Percentiles rank a stretch among this genome's conserved stretches.
Evolutionary conservation across 257 asterid genomes (phyloP).

Genomic region (Vinca minor): DNA sequence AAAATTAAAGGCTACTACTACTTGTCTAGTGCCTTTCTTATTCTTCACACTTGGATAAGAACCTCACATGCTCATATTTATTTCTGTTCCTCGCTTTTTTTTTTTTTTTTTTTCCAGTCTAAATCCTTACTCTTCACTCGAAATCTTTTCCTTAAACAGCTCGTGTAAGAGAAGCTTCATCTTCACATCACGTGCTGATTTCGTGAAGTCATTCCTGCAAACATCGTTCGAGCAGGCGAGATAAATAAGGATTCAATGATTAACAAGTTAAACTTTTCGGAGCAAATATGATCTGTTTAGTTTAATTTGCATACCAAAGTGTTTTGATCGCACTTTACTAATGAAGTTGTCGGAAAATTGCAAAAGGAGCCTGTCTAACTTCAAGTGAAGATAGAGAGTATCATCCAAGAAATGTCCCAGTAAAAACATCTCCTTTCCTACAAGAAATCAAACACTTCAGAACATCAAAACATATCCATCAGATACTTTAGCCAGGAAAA

Average conservation of each 20-base stretch:
- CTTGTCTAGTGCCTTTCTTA: constrained; percentile 2
- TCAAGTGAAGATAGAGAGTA: constrained; percentile 4
- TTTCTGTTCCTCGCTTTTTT: background rate
- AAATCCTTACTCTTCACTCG: constrained; percentile 8
- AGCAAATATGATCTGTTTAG: background rate
- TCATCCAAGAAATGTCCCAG: background rate
- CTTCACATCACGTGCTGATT: background rate
- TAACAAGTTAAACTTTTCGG: background rate
- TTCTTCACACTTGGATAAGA: constrained; percentile 7
- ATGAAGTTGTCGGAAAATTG: background rate
- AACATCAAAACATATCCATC: background rate
- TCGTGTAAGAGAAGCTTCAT: constrained; percentile 1
- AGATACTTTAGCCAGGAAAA: background rate
- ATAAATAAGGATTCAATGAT: background rate
- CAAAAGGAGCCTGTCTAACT: constrained; percentile 8
- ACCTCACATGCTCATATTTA: constrained; percentile 5
- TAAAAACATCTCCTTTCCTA: background rate
- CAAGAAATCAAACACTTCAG: background rate
- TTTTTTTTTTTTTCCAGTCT: background rate
- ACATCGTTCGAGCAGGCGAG: background rate
- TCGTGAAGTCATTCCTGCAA: constrained; percentile 1
- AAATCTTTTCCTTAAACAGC: background rate
- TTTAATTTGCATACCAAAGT: background rate
- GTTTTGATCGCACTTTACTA: background rate
- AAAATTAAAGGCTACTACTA: constrained; percentile 8